Evolutionary conservation across 2,329 filamentous ascomycete species (phyloP), one percentile per base, ranked within the genome.

Genomic region (Colletotrichum zoysiae): DNA sequence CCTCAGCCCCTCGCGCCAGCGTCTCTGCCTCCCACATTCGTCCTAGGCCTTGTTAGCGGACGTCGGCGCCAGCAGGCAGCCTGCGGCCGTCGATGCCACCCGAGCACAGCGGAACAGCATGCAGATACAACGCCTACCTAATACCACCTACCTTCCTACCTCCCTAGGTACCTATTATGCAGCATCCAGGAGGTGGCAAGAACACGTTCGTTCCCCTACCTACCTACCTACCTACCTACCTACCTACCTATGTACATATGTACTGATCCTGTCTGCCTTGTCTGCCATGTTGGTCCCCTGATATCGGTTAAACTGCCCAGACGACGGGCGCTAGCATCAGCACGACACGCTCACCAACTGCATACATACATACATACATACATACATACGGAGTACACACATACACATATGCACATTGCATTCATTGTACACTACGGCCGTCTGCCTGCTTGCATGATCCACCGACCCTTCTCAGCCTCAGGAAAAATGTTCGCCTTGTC

Each of bases 111-210:
- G 48, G 38, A 71, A 35, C 12, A 35, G 65, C 58, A 71, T 46
- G 12, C 40, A 55, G 16, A 57, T 46, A 46, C 20, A 46, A 8
- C 14, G 6, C 14, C 40, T 9, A 16, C 14, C 40, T 2, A n/a
- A n/a, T n/a, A 4, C 26, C 6, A 44, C 18, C 42, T 20, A 42
- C 40, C 14, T 42, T 5, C 40, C 42, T 30, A 30, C 26, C 26
- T 26, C 26, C 30, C 30, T 35, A 35, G 35, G 35, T 42, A 18
- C 14, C 14, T 42, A 20, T 20, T 12, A 23, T 68, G 65, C 65
- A 42, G n/a, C n/a, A 60, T 64, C 59, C 55, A 71, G 58, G 59
- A 69, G 53, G 59, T 68, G 51, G 51, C 33, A 69, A 64, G 35
- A 59, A 46, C 8, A 35, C 40, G n/a, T 5, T 35, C 40, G n/a